These are phyloP conservation scores for Telopea speciosissima DNA, from an alignment of 177 flowering plant species.

Conservation along the genomic window DNA sequence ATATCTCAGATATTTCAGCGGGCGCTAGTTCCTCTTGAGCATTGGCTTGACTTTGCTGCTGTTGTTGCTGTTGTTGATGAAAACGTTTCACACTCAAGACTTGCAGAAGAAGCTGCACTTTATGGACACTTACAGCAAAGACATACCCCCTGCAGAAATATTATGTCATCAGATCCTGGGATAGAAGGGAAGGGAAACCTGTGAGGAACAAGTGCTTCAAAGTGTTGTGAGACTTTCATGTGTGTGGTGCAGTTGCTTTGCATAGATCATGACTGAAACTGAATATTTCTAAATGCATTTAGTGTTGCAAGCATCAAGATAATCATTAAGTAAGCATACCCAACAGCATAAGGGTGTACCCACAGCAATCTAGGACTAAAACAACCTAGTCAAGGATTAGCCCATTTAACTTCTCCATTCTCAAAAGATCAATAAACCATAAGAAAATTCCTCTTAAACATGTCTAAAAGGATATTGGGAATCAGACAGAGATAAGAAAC, in stretches of 20 bases:
- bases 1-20: conserved; percentile 82
- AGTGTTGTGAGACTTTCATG: too few relatives aligned
- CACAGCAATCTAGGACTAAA: not conserved
- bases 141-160: conserved; percentile 76
- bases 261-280: too few relatives aligned
- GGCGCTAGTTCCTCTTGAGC: conserved; percentile 78
- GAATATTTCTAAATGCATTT: too few relatives aligned
- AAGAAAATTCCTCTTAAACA: too few relatives aligned
- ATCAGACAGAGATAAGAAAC: too few relatives aligned
- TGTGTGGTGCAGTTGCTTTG: not conserved
- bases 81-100: conserved; percentile 92
- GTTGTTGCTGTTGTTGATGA: conserved; percentile 81
- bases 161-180: not conserved
- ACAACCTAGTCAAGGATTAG: not conserved
- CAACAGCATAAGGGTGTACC: not conserved
- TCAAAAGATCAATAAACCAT: too few relatives aligned
- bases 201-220: too few relatives aligned
- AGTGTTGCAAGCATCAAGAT: not conserved
- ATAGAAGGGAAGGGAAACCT: not conserved
- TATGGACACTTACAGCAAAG: conserved; percentile 95
- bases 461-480: too few relatives aligned
- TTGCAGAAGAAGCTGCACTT: conserved; percentile 98
- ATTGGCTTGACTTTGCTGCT: conserved; percentile 45
- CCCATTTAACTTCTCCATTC: not conserved
- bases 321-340: not conserved